Conservation (phyloP, 2,329 filamentous ascomycete species). For the Clathrospora elynae region DNA sequence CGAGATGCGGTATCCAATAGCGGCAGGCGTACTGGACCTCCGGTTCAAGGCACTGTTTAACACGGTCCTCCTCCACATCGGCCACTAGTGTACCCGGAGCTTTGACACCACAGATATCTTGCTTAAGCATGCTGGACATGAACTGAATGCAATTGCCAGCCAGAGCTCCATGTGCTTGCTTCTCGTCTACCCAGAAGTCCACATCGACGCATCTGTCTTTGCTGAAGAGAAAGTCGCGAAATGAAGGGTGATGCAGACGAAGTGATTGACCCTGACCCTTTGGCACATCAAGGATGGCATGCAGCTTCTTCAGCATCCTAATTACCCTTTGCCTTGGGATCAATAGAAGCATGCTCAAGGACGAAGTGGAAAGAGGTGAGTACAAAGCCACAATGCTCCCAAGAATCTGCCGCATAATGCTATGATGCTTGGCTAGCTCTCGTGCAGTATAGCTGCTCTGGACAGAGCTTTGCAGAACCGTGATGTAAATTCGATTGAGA, state of each 20-base stretch:
- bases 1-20: conserved; percentile 8
- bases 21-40: conserved; percentile 6
- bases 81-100: background rate
- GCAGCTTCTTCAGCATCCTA: background rate
- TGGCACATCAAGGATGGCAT: conserved; percentile 2
- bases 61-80: background rate
- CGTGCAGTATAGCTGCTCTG: background rate
- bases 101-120: conserved; percentile 4
- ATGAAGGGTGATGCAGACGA: conserved; percentile 1
- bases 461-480: conserved; percentile 1
- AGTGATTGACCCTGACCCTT: background rate
- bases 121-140: conserved; percentile 4
- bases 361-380: no score
- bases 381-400: no score
- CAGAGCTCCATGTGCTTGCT: conserved; percentile 2
- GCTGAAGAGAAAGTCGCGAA: conserved; percentile 5
- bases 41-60: conserved; percentile 3
- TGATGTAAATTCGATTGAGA: conserved; percentile 2
- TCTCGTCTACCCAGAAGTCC: conserved; percentile 38
- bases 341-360: background rate
- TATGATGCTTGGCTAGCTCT: background rate
- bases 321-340: background rate
- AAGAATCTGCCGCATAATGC: background rate
- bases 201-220: background rate
- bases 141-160: background rate